Base-by-base conservation (phyloP, 1,284 basidiomycete genomes). In the Microbotryum saponariae region DNA sequence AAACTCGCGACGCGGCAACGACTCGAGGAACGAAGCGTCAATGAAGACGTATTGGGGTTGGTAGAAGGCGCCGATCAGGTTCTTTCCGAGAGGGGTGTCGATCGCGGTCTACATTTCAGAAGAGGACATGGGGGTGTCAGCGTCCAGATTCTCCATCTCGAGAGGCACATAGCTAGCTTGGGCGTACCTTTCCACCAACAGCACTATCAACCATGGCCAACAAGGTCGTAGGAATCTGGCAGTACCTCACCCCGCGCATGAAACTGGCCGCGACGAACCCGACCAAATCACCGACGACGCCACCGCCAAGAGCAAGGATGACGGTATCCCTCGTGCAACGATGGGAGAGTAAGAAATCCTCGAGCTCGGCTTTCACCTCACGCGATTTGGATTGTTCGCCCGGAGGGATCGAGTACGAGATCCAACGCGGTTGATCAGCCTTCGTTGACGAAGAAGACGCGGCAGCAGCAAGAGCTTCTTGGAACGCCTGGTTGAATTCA, bases 211-310 rank as follows among this genome's bases (percentile, higher is more conserved):
- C 96, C 96, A 98, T 98, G 20, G 93, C 92, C 53, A 99, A 82
- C 4, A 99, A 80, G 0, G 92, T 97, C 0, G 96, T 97, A 0
- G 96, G 94, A 62, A 98, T 90, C 78, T 99, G 96, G 31, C 91
- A 87, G 76, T 96, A 90, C 65, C 88, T 88, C 51, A 97, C 84
- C 4, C 89, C 89, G 54, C 89, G 84, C 88, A 90, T 90, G 76
- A 97, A 96, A n/a, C 94, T 98, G 4, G 96, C 91, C 31, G 94
- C 89, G 55, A 97, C 92, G 72, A 97, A 98, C 48, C 94, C 94
- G 62, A 91, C 86, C 21, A 98, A 80, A 77, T 98, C 94, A 33
- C 78, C 96, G 68, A 98, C 91, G 64, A 98, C 94, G 56, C 94
- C 94, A 46, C 94, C 94, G 27, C 94, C 94, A 37, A 98, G 82